phyloP scores from a whole-genome alignment of 2,329 filamentous ascomycete species.

The Sporothrix brunneoviolacea region DNA sequence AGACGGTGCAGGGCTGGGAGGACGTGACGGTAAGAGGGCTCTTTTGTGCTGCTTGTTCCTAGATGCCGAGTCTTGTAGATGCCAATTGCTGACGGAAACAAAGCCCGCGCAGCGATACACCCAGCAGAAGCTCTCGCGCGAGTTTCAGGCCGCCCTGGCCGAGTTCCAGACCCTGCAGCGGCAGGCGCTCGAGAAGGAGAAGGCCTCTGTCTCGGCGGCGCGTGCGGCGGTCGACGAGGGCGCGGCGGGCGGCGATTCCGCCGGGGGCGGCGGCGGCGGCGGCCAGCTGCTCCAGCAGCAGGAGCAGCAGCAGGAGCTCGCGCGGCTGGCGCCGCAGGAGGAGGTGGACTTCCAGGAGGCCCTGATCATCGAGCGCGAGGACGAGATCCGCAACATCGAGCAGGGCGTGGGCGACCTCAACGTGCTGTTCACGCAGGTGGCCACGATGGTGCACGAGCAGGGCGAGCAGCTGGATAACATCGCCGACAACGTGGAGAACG shows the following conservation, averaged over 20 bases:
- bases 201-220: slow-evolving; percentile 75
- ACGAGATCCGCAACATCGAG: slow-evolving; percentile 96
- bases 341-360: slow-evolving; percentile 98
- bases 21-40: slow-evolving; percentile 63
- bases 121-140: slow-evolving; percentile 87
- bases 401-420: slow-evolving; percentile 93
- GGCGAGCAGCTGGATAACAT: slow-evolving; percentile 84
- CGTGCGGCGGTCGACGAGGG: slow-evolving; percentile 68
- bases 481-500: slow-evolving; percentile 77
- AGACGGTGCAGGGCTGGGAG: slow-evolving; percentile 82
- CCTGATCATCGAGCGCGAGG: slow-evolving; percentile 90
- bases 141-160: slow-evolving; percentile 80
- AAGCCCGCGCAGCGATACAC: slow-evolving; percentile 94
- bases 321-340: slow-evolving; percentile 78
- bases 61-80: too few relatives aligned
- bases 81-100: too few relatives aligned
- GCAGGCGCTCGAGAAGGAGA: slow-evolving; percentile 84
- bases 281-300: slow-evolving; percentile 33
- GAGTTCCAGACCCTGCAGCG: slow-evolving; percentile 94
- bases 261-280: slow-evolving; percentile 25
- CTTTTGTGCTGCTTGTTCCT: neutral
- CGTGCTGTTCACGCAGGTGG: slow-evolving; percentile 95
- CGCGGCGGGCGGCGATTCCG: slow-evolving; percentile 45
- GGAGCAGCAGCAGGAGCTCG: slow-evolving; percentile 65
- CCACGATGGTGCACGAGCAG: slow-evolving; percentile 92